Percentiles rank a stretch among this genome's conserved stretches.
Conservation (phyloP, 2,329 filamentous ascomycete genomes). For the Fusarium domesticum region DNA sequence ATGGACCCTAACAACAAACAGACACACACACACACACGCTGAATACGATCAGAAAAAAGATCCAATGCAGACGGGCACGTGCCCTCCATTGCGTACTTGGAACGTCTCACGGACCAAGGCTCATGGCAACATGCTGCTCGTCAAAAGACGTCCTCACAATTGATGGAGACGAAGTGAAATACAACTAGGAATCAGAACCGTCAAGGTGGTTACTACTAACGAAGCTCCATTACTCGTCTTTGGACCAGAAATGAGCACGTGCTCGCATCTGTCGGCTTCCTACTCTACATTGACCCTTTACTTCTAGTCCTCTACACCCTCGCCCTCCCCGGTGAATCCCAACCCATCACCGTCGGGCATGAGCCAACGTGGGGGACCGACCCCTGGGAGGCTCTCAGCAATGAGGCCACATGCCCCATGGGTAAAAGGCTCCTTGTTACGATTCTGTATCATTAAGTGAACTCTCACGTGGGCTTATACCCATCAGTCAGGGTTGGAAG, state of each 20-base stretch:
- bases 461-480: constrained; percentile 4
- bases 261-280: constrained; percentile 13
- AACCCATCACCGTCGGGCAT: constrained; percentile 27
- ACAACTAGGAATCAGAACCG: no score
- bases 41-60: constrained; percentile 11
- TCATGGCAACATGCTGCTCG: constrained; percentile 2
- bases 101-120: constrained; percentile 8
- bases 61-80: constrained; percentile 28
- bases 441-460: constrained; percentile 21
- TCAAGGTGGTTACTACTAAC: neutral
- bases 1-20: neutral
- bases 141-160: constrained; percentile 11
- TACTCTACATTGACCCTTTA: constrained; percentile 9
- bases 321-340: constrained; percentile 13
- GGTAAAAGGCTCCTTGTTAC: constrained; percentile 8
- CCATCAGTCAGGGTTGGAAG: no score
- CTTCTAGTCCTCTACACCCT: constrained; percentile 12
- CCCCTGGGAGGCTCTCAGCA: constrained; percentile 18
- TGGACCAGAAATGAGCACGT: constrained; percentile 24
- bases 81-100: constrained; percentile 16
- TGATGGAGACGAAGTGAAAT: no score
- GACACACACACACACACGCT: neutral
- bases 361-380: constrained; percentile 27
- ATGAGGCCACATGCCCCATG: constrained; percentile 14
- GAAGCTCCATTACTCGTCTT: constrained; percentile 17